These are phyloP conservation scores for Diaporthe vexans DNA, from an alignment of 2,329 filamentous ascomycete species.

Conservation along the genomic window DNA sequence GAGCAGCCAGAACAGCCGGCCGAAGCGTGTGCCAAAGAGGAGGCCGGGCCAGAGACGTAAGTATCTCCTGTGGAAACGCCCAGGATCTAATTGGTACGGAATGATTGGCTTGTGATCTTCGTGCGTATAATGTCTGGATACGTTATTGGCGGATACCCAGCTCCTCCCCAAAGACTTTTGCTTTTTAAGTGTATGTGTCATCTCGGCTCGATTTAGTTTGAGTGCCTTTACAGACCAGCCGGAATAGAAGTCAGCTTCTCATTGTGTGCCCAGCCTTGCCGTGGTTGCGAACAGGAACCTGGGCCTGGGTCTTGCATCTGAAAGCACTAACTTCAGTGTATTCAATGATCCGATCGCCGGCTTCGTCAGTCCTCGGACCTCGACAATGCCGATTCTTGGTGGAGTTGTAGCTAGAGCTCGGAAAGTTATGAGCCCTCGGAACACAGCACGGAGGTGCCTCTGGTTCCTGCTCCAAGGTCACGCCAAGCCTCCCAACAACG, in stretches of 20 bases:
- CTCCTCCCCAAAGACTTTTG: not conserved
- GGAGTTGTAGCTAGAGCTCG: not conserved
- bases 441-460: not conserved
- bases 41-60: constrained; percentile 39
- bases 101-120: not conserved
- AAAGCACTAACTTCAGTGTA: not conserved
- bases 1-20: not conserved
- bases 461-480: not conserved
- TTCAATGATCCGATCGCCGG: too few relatives aligned
- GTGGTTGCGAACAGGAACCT: not conserved
- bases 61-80: constrained; percentile 25
- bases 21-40: constrained; percentile 31
- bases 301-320: not conserved
- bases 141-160: constrained; percentile 18
- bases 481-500: constrained; percentile 53
- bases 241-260: not conserved
- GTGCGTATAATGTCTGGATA: not conserved
- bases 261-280: not conserved
- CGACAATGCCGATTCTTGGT: too few relatives aligned
- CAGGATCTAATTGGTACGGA: not conserved
- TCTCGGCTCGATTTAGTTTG: constrained; percentile 2
- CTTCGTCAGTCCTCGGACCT: not conserved
- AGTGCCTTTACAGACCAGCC: not conserved
- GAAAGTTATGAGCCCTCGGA: not conserved
- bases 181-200: not conserved